Evolutionary conservation across 768 basidiomycete genomes (phyloP).

Genomic region (Amanita pseudoporphyria): DNA sequence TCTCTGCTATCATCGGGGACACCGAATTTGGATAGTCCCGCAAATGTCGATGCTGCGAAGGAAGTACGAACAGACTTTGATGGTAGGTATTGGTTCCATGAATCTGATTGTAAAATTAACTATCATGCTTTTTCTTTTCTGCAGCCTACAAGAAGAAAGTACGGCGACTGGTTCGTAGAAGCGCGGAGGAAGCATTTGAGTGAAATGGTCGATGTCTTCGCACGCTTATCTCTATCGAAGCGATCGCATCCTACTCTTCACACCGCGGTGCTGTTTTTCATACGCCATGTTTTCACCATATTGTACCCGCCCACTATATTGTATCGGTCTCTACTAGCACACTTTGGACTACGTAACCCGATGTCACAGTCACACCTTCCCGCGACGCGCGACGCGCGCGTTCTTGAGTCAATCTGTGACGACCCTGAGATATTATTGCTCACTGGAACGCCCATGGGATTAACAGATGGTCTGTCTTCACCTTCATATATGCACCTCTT

Average conservation of each 20-base stretch:
- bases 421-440: too few species aligned
- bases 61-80: constrained; percentile 60
- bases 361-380: background rate
- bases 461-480: background rate
- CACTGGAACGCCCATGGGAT: background rate
- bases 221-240: constrained; percentile 5
- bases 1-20: constrained; percentile 88
- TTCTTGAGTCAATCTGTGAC: too few species aligned
- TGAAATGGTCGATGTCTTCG: constrained; percentile 20
- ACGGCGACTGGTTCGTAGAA: constrained; percentile 73
- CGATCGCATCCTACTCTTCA: constrained; percentile 7
- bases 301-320: too few species aligned
- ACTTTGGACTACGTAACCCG: background rate
- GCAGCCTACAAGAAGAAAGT: constrained; percentile 94
- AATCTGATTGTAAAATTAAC: background rate
- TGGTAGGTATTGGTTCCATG: constrained; percentile 28
- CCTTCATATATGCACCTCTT: too few species aligned
- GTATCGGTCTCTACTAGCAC: background rate
- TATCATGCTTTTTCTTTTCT: constrained; percentile 16
- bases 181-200: constrained; percentile 85
- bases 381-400: background rate
- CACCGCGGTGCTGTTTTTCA: constrained; percentile 5
- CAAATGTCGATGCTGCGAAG: constrained; percentile 94
- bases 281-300: constrained; percentile 4
- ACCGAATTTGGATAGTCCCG: constrained; percentile 89